Base-by-base conservation (phyloP, 169 alveolate species). In the Blepharisma undulans region DNA sequence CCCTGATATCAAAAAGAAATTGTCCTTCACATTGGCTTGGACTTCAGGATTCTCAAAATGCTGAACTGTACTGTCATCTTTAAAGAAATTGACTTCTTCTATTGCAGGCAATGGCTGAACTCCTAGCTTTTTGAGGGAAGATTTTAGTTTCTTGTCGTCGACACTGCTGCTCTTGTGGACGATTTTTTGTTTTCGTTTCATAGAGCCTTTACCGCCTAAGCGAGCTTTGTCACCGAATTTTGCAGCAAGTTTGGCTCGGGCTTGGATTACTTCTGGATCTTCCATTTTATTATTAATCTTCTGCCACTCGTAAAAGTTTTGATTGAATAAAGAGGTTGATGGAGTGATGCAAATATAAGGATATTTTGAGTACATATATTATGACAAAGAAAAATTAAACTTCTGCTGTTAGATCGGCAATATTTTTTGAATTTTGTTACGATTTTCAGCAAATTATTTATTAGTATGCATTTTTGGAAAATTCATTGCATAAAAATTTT, bases 181-280 rank as follows among this genome's bases (percentile, higher is more conserved):
- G 81, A 95, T 96, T 96, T 98, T 98, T 90, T 97, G 95, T 97
- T 98, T 98, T 94, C 99, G 97, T 89, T 99, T 96, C 59, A 98
- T 99, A 71, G 99, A 97, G 16, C 99, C 99, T 90, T 98, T 98
- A 59, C 99, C 99, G 21, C 99, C 99, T 32, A 98, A 97, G 91
- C 98, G 99, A 36, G 98, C 96, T 90, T 97, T 95, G 76, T 97
- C 97, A 30, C 98, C 99, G 96, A 98, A 94, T 74, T 98, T 97
- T 80, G 97, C 99, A 78, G 98, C 95, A 81, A 98, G 98, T 90
- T 97, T 98, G 59, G 96, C 98, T 79, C 99, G 97, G n/a, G 99
- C 99, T 76, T 91, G 94, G 61, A 94, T 87, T 60, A 94, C 95
- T 85, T 94, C 95, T 89, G 94, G 94, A 48, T 98, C 99, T 79